Evolutionary conservation across 2,329 filamentous ascomycete species (phyloP), one percentile per base, ranked within the genome.

Genomic region (Trematosphaeria pertusa): DNA sequence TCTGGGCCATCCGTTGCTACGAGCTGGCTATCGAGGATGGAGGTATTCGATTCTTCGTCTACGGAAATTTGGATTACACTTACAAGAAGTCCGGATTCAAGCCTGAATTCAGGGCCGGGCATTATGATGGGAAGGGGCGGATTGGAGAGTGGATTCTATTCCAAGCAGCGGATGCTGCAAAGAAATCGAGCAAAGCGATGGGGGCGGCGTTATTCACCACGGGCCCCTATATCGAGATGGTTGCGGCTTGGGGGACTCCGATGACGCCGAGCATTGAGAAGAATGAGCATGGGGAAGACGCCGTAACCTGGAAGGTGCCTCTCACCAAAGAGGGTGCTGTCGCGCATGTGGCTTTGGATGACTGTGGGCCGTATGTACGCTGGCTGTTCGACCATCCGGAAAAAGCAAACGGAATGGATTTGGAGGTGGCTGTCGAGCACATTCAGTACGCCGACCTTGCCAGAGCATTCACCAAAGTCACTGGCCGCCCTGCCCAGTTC

Each of bases 1-100:
- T 71, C 57, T 82, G 65, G 66, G 65, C 61, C 2, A 69, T 73
- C 10, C 61, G 71, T n/a, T 39, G 49, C 5, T 73, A 72, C 42
- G 69, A 74, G 52, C 48, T 74, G 2, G 71, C 72, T n/a, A 12
- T 69, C 4, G 64, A 70, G 36, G 58, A 55, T 26, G 35, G 35
- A 3, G 71, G 67, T 5, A 56, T 73, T 40, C 65, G 66, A 37
- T 70, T 79, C 43, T 76, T 77, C 46, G 70, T 74, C 14, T 81
- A 76, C 46, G 78, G 77, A 1, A 79, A 77, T 48, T 65, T 82
- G 7, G 79, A 82, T 51, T 82, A 76, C 47, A 69, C 56, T 1
- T 73, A 74, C 48, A 81, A 81, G 69, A 76, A 77, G 61, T 63
- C 26, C 74, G 74, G 1, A 81, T 76, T 50, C 22, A 66, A 77